phyloP scores from a whole-genome alignment of 768 basidiomycete genomes.

The Mrakia frigida region DNA sequence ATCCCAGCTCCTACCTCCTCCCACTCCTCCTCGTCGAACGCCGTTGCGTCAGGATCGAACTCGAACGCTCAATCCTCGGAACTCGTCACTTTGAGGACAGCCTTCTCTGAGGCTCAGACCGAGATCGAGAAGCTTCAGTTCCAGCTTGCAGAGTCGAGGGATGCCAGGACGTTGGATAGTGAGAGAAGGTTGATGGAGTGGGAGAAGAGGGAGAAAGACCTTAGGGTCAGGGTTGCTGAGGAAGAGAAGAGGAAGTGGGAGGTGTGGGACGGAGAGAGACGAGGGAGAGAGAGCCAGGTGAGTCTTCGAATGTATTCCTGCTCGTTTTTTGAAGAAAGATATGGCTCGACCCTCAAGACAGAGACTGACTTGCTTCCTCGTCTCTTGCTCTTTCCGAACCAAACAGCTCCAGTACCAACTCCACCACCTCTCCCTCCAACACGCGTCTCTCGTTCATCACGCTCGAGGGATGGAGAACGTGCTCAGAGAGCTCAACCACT shows the following conservation, averaged over 20 bases:
- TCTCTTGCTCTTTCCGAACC: too few species aligned
- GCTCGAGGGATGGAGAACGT: conserved; percentile 5
- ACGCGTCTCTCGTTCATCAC: conserved; percentile 18
- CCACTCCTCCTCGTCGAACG: not conserved
- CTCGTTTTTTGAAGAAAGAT: too few species aligned
- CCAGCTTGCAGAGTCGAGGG: not conserved
- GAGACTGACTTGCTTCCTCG: not conserved
- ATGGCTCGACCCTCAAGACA: not conserved
- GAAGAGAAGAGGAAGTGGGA: conserved; percentile 22
- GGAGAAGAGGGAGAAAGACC: not conserved
- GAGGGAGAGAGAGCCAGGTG: conserved; percentile 3
- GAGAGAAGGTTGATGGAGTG: conserved; percentile 6
- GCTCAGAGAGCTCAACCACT: not conserved
- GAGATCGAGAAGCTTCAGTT: conserved; percentile 9
- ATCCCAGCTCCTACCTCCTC: not conserved
- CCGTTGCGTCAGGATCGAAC: not conserved
- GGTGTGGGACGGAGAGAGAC: conserved; percentile 7
- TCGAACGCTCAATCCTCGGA: not conserved
- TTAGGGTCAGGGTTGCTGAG: not conserved
- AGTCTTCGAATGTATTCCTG: not conserved
- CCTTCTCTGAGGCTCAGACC: not conserved
- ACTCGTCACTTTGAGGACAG: not conserved
- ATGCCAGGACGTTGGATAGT: not conserved
- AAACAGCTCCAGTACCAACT: conserved; percentile 19
- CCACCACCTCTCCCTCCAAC: conserved; percentile 11